Evolutionary conservation across 108 stramenopile species (phyloP).

Genomic region (Fragilaria crotonensis): DNA sequence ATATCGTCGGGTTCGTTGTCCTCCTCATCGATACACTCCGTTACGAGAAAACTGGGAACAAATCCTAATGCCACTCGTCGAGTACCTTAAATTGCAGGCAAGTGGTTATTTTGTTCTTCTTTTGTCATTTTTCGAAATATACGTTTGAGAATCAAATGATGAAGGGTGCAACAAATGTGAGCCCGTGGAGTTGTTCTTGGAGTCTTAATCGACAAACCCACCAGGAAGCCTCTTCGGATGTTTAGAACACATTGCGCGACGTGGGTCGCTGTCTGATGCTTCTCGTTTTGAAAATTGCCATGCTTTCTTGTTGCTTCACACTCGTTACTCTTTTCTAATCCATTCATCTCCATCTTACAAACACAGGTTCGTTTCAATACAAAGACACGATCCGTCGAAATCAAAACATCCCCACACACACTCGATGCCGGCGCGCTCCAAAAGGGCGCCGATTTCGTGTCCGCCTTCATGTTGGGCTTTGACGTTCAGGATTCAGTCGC

Average conservation of each 20-base stretch:
- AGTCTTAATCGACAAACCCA: slow-evolving; percentile 33
- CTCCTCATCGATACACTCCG: slow-evolving; percentile 93
- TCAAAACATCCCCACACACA: slow-evolving; percentile 92
- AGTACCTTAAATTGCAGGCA: slow-evolving; percentile 93
- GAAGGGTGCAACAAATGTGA: slow-evolving; percentile 2
- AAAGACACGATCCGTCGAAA: slow-evolving; percentile 92
- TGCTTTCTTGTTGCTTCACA: no score
- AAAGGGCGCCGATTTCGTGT: slow-evolving; percentile 96
- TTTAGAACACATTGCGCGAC: slow-evolving; percentile 31
- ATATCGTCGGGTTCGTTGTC: slow-evolving; percentile 92
- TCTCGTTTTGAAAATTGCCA: no score
- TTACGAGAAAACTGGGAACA: slow-evolving; percentile 88
- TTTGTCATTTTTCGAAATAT: not conserved
- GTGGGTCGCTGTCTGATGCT: slow-evolving; percentile 49
- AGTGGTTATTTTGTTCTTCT: slow-evolving; percentile 12
- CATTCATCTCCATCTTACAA: no score
- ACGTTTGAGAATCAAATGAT: slow-evolving; percentile 3
- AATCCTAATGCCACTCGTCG: slow-evolving; percentile 88
- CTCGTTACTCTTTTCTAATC: no score
- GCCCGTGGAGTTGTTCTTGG: slow-evolving; percentile 52
- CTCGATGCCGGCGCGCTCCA: slow-evolving; percentile 85
- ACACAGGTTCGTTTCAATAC: slow-evolving; percentile 93
- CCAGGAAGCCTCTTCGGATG: slow-evolving; percentile 47
- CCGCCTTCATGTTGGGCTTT: slow-evolving; percentile 97
- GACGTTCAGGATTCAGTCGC: slow-evolving; percentile 98